Evolutionary conservation across 441 rosid genomes (phyloP).

Genomic region (Adansonia grandidieri): DNA sequence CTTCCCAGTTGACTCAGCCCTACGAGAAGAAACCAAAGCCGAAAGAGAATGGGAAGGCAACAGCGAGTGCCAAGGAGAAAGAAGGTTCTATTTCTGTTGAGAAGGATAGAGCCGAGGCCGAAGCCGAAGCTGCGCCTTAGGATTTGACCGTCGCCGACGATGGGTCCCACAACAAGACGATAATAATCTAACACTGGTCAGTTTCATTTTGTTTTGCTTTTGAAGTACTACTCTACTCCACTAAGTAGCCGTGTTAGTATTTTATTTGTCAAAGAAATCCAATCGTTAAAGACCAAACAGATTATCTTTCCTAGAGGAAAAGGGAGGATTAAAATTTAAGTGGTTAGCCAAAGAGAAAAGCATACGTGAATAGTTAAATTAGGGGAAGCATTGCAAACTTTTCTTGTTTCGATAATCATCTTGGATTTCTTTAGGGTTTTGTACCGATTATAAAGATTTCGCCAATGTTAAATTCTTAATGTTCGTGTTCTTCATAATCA

Average conservation of each 20-base stretch:
- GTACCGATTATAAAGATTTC: neutral
- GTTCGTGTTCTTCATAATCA: neutral
- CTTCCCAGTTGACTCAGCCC: conserved; percentile 31
- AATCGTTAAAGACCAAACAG: neutral
- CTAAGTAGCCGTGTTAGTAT: neutral
- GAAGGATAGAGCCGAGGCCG: conserved; percentile 22
- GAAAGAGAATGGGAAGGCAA: conserved; percentile 12
- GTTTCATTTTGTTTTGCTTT: neutral
- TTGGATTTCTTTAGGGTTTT: neutral
- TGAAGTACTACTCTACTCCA: neutral
- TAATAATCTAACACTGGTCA: conserved; percentile 83
- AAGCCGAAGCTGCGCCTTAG: conserved; percentile 16
- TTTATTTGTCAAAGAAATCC: neutral
- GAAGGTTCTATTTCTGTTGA: conserved; percentile 12
- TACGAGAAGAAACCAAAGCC: conserved; percentile 31
- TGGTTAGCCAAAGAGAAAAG: neutral
- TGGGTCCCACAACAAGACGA: conserved; percentile 37
- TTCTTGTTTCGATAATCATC: neutral
- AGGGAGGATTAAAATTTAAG: neutral
- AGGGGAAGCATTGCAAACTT: neutral
- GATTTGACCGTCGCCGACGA: conserved; percentile 13
- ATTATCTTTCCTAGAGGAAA: neutral
- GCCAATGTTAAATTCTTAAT: neutral
- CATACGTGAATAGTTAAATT: neutral
- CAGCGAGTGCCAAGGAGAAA: conserved; percentile 10